Base-by-base conservation (phyloP, 164 flowering plant genomes). In the Euptelea pleiosperma region DNA sequence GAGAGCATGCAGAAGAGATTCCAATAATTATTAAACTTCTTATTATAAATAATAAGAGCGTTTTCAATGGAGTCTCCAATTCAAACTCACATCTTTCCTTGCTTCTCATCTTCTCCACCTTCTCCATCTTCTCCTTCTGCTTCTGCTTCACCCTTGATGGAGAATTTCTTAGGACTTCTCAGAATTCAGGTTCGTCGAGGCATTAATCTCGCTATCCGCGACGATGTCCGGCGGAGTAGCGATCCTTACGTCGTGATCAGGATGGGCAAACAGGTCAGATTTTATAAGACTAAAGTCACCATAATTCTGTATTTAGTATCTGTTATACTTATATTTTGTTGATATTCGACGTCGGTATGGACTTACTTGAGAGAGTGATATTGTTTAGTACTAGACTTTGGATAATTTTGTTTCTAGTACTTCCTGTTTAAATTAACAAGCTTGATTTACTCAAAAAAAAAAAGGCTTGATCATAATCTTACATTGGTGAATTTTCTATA, bases 241-340 rank as follows among this genome's bases (percentile, higher is more conserved):
- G 90, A 84, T 67, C 90, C 90, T 49, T 84, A 84, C 33, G 75
- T 80, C 11, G 76, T 76, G 24, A 52, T 84, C 71, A 71, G 57
- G 61, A 75, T 84, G 83, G 90, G 79, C 16, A 70, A 70, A 62
- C 89, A 84, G 86, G 89, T 84, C 25, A 12, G 47, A 42, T 21
- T 8, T 2, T 28, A 3, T 19, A 22, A 14, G 21, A 7, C 15
- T 47, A 10, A 3, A 6, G 9, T 40, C 35, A 2, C 21, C 28
- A 4, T 49, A 7, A 2, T 12, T 51, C 18, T 22, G 0, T 19
- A 15, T 29, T 29, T 6, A 41, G 11, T 18, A 34, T 18, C 36
- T 24, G 9, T 18, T 42, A 30, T 34, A 10, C 50, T 57, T 44
- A 25, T 31, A 15, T 29, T 19, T 16, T 28, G 1, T 21, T 2